Evolutionary conservation across 1,284 basidiomycete species (phyloP), one percentile per base, ranked within the genome.

Genomic region (Malassezia obtusa): DNA sequence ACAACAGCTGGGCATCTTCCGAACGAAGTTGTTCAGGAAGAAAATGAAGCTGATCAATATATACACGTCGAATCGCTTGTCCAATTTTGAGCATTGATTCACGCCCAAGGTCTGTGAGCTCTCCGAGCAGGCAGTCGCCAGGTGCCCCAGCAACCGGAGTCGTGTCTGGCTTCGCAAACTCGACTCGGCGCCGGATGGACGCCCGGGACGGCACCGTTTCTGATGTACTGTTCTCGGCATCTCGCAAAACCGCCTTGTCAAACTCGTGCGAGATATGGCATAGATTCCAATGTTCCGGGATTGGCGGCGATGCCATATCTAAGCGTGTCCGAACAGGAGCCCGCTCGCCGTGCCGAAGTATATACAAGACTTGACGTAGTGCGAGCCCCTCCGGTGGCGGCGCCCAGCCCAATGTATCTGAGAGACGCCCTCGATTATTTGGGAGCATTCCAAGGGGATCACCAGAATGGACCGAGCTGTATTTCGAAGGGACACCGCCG

Each of bases 61-160:
- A 89, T 26, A 87, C 77, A 39, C 77, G 77, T 35, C 86, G 77
- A 35, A 88, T 75, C 7, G 79, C 78, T 32, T 67, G 64, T 0
- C 86, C 86, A 59, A 82, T 82, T 40, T 80, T 78, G 57, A 80
- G 81, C 2, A 85, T 87, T 3, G 84, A 84, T 76, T 82, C 76
- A 66, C 83, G 78, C 30, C 86, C 86, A 5, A 84, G 61, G 65
- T 89, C 86, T 9, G 86, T 87, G 59, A 89, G 75, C 68, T 87
- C 85, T 26, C 86, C 87, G 14, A 86, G 75, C 52, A 87, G 75
- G 69, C 69, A 72, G 43, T 69, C 65, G 32, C 69, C 68, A n/a
- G 57, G 47, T 24, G 57, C 52, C 24, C 61, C 60, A 10, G 44
- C 32, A 15, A 49, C 41, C 3, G 59, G 57, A 4, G n/a, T 51